phyloP scores from a whole-genome alignment of 1,139 yeast species.

The Candida sp. region DNA sequence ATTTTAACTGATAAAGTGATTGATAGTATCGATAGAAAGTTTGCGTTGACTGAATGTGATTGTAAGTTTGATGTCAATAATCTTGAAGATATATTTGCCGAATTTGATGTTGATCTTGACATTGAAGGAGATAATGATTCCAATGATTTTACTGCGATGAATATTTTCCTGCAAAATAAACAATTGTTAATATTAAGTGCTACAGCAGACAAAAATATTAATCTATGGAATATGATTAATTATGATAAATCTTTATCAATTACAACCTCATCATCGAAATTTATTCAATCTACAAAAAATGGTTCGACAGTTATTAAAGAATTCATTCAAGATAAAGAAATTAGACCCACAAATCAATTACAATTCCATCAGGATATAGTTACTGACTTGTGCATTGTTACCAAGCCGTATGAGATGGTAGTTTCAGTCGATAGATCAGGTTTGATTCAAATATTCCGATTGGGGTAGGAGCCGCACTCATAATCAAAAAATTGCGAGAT shows the following conservation, averaged over 20 bases:
- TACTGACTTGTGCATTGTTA: conserved; percentile 42
- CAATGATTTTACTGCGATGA: conserved; percentile 1
- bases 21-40: conserved; percentile 5
- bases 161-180: conserved; percentile 1
- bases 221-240: conserved; percentile 30
- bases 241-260: conserved; percentile 22
- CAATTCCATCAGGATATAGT: conserved; percentile 35
- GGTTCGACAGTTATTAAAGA: conserved; percentile 2
- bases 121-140: conserved; percentile 4
- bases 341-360: background rate
- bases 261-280: conserved; percentile 10
- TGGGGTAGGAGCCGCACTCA: background rate
- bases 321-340: background rate
- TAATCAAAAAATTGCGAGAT: background rate
- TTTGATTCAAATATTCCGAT: conserved; percentile 53
- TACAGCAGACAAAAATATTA: conserved; percentile 22
- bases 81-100: conserved; percentile 8
- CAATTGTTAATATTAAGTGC: conserved; percentile 19
- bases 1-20: conserved; percentile 29
- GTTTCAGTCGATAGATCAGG: conserved; percentile 51
- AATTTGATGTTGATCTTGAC: conserved; percentile 5
- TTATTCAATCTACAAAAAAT: conserved; percentile 4
- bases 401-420: conserved; percentile 57
- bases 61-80: conserved; percentile 3
- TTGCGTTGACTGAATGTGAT: conserved; percentile 5